Conservation (phyloP, 805 yeast genomes). For the Scheffersomyces spartinae region DNA sequence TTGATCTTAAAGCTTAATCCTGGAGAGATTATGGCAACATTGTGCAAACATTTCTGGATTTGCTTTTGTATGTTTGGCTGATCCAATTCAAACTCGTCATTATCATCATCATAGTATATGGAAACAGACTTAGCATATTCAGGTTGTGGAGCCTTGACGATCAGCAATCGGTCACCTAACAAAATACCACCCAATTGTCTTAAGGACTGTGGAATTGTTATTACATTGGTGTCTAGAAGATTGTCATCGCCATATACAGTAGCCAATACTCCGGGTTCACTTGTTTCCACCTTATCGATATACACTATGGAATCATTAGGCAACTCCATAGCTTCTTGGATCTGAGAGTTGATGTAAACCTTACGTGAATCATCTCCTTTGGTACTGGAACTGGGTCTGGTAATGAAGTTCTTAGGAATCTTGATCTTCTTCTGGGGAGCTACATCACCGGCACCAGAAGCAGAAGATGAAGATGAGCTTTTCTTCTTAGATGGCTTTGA, state of each 20-base stretch:
- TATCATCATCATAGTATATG: slow-evolving; percentile 23
- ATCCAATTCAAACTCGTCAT: slow-evolving; percentile 16
- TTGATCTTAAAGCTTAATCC: too few relatives aligned
- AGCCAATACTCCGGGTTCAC: slow-evolving; percentile 34
- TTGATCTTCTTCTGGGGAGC: slow-evolving; percentile 21
- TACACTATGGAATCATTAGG: slow-evolving; percentile 33
- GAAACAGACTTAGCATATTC: slow-evolving; percentile 11
- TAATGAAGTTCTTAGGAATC: slow-evolving; percentile 29
- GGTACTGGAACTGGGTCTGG: slow-evolving; percentile 18
- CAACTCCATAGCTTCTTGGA: slow-evolving; percentile 36
- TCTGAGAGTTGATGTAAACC: slow-evolving; percentile 30
- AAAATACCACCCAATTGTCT: slow-evolving; percentile 28
- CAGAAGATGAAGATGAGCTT: too few relatives aligned
- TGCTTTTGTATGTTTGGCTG: too few relatives aligned
- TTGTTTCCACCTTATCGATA: slow-evolving; percentile 30
- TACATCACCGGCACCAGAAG: slow-evolving; percentile 8
- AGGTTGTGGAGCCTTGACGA: slow-evolving; percentile 42
- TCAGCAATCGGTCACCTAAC: slow-evolving; percentile 34
- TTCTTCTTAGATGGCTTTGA: slow-evolving; percentile 15
- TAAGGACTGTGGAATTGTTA: slow-evolving; percentile 13
- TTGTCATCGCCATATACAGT: slow-evolving; percentile 25
- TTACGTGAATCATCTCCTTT: slow-evolving; percentile 21
- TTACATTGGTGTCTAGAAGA: slow-evolving; percentile 16
- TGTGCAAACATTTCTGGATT: too few relatives aligned
- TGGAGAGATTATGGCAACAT: too few relatives aligned